Evolutionary conservation across 441 rosid species (phyloP), one percentile per base, ranked within the genome.

Genomic region (Hura crepitans): DNA sequence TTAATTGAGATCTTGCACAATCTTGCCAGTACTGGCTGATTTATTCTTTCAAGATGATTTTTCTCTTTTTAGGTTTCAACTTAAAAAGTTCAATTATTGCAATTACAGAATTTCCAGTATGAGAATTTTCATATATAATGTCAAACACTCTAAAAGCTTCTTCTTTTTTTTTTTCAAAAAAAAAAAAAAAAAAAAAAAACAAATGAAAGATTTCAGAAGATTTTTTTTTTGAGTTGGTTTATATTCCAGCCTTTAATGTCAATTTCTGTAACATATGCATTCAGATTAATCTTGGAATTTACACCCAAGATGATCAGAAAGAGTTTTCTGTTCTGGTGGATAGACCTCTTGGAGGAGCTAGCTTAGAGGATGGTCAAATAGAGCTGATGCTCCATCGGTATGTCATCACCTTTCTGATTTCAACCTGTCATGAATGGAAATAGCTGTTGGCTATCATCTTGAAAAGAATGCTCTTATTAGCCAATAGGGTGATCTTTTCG

Each of bases 301-400:
- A 88, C 81, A 47, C 85, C 62, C 85, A 91, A 83, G 99, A 91
- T 73, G 73, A 77, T 65, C 57, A 73, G 68, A 89, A 78, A 71
- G 99, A 96, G 73, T 75, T 96, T 71, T 96, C 99, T 37, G 87
- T 96, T 75, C 77, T 96, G 85, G 96, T 93, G 68, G 99, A 96
- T 78, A 86, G 97, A 65, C 66, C 99, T 72, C 74, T 96, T 28
- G 99, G 97, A 75, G 99, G 98, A 73, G 86, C 98, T 22, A 91
- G 97, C 83, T 33, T 91, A 69, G 86, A 77, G 35, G 99, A 96
- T 77, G 99, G 99, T 71, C 89, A 92, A 81, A 77, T 96, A 73
- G 99, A 92, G 84, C 81, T 96, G 76, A 89, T 96, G 97, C 99
- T 93, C 66, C 99, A 96, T 66, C 87, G 99, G 99, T 95, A 79